Conservation (phyloP, 1,284 basidiomycete species). For the Volvariella volvacea region DNA sequence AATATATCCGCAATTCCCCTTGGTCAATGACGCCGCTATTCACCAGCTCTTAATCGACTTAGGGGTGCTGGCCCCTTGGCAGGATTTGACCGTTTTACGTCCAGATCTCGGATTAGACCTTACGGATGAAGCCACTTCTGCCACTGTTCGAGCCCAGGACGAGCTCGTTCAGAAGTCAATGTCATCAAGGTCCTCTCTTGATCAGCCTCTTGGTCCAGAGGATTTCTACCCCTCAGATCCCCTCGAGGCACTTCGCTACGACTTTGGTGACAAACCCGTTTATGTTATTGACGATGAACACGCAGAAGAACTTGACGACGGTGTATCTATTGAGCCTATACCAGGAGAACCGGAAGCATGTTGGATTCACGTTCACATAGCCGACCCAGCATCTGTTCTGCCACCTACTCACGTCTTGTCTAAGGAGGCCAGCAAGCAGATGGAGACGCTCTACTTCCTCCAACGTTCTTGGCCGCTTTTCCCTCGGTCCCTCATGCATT, state of each 20-base stretch:
- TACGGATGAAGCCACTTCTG: conserved; percentile 25
- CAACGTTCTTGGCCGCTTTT: conserved; percentile 69
- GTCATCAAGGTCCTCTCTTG: conserved; percentile 10
- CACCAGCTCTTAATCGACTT: conserved; percentile 54
- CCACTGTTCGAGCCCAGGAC: conserved; percentile 22
- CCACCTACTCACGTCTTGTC: conserved; percentile 61
- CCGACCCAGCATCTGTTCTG: conserved; percentile 86
- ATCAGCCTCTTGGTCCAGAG: conserved; percentile 39
- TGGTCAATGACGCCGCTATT: conserved; percentile 32
- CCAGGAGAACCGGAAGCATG: conserved; percentile 46
- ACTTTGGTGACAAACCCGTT: conserved; percentile 78
- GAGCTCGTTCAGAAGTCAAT: conserved; percentile 23
- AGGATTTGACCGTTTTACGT: conserved; percentile 44
- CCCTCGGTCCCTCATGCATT: conserved; percentile 43
- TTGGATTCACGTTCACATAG: conserved; percentile 93
- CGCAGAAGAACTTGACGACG: conserved; percentile 93
- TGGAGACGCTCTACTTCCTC: conserved; percentile 56
- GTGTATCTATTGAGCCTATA: conserved; percentile 74
- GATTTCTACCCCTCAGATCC: conserved; percentile 56
- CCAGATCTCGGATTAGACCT: conserved; percentile 25
- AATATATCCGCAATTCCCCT: conserved; percentile 31
- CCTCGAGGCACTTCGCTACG: conserved; percentile 67
- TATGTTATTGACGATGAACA: conserved; percentile 84
- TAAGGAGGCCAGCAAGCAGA: conserved; percentile 43
- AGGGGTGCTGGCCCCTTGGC: conserved; percentile 72